Evolutionary conservation across 371 early-diverging fungal species (phyloP).

Genomic region (Actinomortierella wolfii): DNA sequence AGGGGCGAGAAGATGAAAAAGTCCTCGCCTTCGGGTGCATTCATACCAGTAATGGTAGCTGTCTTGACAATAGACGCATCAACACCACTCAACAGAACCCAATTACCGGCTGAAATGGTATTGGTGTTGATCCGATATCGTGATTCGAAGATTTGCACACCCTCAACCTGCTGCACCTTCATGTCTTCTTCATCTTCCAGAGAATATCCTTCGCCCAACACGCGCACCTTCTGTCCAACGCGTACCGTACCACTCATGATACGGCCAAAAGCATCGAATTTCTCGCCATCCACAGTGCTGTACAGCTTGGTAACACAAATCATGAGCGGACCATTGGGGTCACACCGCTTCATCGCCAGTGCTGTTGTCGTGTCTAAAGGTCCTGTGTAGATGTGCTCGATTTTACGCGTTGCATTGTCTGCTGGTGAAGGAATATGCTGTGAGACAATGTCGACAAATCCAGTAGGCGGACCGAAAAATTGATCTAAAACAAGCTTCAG

Average conservation of each 20-base stretch:
- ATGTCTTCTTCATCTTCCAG: constrained; percentile 96
- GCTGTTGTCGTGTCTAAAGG: constrained; percentile 66
- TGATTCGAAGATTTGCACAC: constrained; percentile 82
- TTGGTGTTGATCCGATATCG: constrained; percentile 87
- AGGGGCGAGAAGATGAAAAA: constrained; percentile 88
- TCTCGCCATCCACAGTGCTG: constrained; percentile 81
- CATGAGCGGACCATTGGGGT: constrained; percentile 92
- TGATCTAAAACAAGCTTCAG: constrained; percentile 79
- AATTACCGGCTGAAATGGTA: constrained; percentile 81
- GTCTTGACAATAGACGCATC: constrained; percentile 93
- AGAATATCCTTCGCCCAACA: constrained; percentile 90
- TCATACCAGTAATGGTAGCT: constrained; percentile 81
- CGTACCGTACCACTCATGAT: constrained; percentile 89
- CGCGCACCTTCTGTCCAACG: constrained; percentile 81
- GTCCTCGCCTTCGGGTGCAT: constrained; percentile 61
- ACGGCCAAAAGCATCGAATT: constrained; percentile 91
- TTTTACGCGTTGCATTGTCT: constrained; percentile 70
- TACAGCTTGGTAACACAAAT: constrained; percentile 90
- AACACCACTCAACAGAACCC: constrained; percentile 93
- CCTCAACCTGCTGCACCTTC: constrained; percentile 79
- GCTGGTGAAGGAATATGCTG: constrained; percentile 82
- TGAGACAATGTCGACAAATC: constrained; percentile 91
- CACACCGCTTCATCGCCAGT: constrained; percentile 79
- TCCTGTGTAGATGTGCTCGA: constrained; percentile 82
- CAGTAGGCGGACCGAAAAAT: constrained; percentile 90